Base-by-base conservation (phyloP, 2,329 filamentous ascomycete species). In the Penicillium sp. region DNA sequence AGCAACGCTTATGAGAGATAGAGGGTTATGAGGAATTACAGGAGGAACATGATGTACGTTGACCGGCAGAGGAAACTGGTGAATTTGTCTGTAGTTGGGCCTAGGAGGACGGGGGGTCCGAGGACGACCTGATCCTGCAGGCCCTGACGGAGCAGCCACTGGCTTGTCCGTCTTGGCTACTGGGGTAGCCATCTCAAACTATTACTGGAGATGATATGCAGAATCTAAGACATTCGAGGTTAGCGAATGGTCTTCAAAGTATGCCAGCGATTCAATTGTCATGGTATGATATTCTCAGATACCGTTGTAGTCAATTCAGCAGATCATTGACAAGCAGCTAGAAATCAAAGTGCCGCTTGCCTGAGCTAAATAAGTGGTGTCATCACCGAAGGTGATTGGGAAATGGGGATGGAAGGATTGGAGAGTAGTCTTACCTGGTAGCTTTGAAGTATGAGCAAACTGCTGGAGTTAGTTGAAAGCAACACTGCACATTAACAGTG, bases 221-320 rank as follows among this genome's bases (percentile, higher is more conserved):
- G 53, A 62, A 45, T 32, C 40, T 45, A 55, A 45, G 41, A 53
- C 56, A 58, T 45, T 53, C 50, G 50, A 54, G 48, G 50, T 62
- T 61, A 57, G 56, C 46, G 54, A 56, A 61, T 32, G 66, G 60
- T 67, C 62, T 58, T 59, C 43, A 43, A 54, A 50, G 41, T 47
- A 60, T 31, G 40, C 48, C n/a, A 42, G 47, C 50, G 41, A 51
- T 41, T 38, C 34, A 52, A 38, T 44, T 21, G 43, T 45, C 46
- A 45, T 54, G 50, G 47, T 60, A 39, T 49, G 55, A 56, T 74
- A 79, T 79, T 82, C 83, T 94, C 90, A 94, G 90, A 94, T 94
- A 94, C 90, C 90, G 90, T 94, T 93, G 89, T 94, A 94, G 90
- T 94, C 89, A 87, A 84, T 81, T 82, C 79, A 79, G 81, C 68